Base-by-base conservation (phyloP, 768 basidiomycete species). In the Agaricus subrufescens region DNA sequence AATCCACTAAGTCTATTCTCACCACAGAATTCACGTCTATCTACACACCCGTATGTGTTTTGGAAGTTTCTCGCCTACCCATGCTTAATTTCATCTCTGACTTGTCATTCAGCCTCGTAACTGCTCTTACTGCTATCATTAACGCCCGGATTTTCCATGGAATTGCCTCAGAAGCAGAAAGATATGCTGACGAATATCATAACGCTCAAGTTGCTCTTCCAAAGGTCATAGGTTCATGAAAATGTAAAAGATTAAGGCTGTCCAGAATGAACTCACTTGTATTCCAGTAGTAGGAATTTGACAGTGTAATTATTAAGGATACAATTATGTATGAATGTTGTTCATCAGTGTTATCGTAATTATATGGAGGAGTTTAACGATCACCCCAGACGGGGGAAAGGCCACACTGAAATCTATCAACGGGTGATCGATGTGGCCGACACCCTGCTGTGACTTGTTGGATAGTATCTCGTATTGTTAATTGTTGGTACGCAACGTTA, bases 81-180 rank as follows among this genome's bases (percentile, higher is more conserved):
- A 40, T 11, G 25, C 39, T 26, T 14, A 25, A 11, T 2, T 19
- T 11, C 14, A 19, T 19, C 19, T 19, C 19, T 19, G 19, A 19
- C 19, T 19, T 19, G 19, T 19, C 19, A 19, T 25, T 11, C 27
- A 51, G 50, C 3, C 25, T 51, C 3, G 19, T 40, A 15, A 27
- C 15, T 11, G 50, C 37, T 5, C 38, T 40, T 3, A 26, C 23
- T 40, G 37, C 25, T 14, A 39, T 51, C 14, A 40, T 51, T 25
- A 51, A 51, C 15, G 4, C 50, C 27, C 50, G 50, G 23, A 51
- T 51, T 25, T 51, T 51, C 26, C 50, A 51, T 40, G 15, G 50
- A 26, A 39, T 51, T 26, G 50, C 23, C 27, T 19, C 25, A 2
- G 50, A 51, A 5, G 15, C 30, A 1, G 30, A 29, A 26, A 10